phyloP scores from a whole-genome alignment of 192 early-diverging fungal species.

The Chytriomyces confervae region DNA sequence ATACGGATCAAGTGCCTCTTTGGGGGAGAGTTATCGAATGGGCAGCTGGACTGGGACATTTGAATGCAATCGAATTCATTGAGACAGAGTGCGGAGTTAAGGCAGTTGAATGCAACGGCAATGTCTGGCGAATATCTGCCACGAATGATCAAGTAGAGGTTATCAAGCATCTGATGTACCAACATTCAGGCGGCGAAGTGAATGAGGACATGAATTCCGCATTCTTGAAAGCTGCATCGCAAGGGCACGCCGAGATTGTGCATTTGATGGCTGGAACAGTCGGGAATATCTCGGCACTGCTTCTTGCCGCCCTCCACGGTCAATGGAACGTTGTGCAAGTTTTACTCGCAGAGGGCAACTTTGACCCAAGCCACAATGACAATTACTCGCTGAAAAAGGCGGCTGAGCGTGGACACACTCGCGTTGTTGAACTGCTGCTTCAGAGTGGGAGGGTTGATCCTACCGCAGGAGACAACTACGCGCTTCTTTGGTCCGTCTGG shows the following conservation, averaged over 20 bases:
- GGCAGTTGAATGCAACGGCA: no score
- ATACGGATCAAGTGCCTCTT: not conserved
- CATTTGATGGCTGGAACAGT: not conserved
- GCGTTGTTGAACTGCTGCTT: not conserved
- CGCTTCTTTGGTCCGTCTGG: not conserved
- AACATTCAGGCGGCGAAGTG: no score
- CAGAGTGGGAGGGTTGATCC: not conserved
- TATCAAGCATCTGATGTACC: no score
- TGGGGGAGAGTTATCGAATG: not conserved
- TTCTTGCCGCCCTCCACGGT: not conserved
- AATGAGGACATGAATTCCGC: not conserved
- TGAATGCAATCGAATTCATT: no score
- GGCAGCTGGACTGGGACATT: not conserved
- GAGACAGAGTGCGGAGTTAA: no score
- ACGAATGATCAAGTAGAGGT: no score
- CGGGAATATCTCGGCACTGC: not conserved
- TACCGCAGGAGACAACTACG: not conserved
- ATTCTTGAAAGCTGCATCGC: not conserved
- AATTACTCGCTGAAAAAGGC: not conserved
- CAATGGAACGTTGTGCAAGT: not conserved
- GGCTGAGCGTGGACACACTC: not conserved
- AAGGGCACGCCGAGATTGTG: no score
- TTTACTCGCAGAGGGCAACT: not conserved
- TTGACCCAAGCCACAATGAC: not conserved
- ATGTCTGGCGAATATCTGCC: no score